Evolutionary conservation across 352 stramenopile genomes (phyloP), one percentile per base, ranked within the genome.

Genomic region (Blastocystis sp.): DNA sequence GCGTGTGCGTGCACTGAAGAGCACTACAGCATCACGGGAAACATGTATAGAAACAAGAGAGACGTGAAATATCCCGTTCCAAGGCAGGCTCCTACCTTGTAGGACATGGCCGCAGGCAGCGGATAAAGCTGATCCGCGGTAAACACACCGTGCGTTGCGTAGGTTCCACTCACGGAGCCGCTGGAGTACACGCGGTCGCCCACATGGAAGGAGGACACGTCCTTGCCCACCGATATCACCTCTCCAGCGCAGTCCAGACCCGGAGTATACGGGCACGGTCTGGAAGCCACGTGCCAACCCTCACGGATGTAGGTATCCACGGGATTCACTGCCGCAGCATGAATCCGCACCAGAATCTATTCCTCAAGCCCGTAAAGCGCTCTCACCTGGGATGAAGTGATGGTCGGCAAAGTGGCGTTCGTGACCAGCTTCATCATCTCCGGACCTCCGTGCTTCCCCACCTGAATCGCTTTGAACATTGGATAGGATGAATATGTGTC

Each of bases 261-360:
- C 4, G 78, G 78, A 19, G 65, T 76, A 78, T 88, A 88, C 0
- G 78, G 78, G 63, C 78, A 88, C 10, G 57, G 45, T 66, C 68
- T 69, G 14, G 78, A 78, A 0, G 52, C 34, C 17, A 57, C 19
- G 48, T 88, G 78, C 62, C 78, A 74, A 21, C 78, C 78, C 45
- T 88, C 78, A 68, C 78, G 64, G 24, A 88, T 88, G 66, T 88
- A 88, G 21, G 78, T 88, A 60, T 88, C 78, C 38, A 88, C 78
- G 0, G 78, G 78, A 76, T 88, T 88, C 11, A 88, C 78, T 62
- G 64, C 78, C 3, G 78, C 78, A 43, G 62, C 45, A 42, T 65
- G 64, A 76, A 88, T 88, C 2, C 34, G 17, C 4, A 88, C 64
- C 17, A 76, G 78, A 6, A 88, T 76, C 78, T 88, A 48, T 6